phyloP scores from a whole-genome alignment of 169 alveolate species.

The Plasmodium ovale region DNA sequence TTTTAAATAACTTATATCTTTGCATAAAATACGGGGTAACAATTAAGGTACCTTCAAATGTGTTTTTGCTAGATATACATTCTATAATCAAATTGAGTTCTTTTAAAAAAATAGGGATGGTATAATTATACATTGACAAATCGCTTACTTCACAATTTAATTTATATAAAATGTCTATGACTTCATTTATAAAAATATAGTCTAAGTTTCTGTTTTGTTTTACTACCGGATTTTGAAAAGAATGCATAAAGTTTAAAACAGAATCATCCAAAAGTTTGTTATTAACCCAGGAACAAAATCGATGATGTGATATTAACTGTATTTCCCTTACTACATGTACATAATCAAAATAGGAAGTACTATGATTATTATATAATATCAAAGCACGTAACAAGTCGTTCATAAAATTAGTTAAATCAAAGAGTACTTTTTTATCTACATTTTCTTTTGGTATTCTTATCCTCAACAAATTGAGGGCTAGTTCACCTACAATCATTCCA shows the following conservation, averaged over 20 bases:
- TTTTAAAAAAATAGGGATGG: conserved; percentile 55
- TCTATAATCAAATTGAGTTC: conserved; percentile 54
- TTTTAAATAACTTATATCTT: conserved; percentile 70
- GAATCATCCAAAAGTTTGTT: conserved; percentile 27
- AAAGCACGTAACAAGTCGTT: conserved; percentile 19
- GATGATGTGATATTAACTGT: conserved; percentile 35
- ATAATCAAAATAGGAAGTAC: conserved; percentile 1
- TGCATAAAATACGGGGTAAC: conserved; percentile 64
- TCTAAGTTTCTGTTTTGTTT: conserved; percentile 29
- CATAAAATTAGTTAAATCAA: conserved; percentile 16
- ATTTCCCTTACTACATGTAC: conserved; percentile 37
- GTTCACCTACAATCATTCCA: background rate
- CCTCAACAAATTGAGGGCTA: conserved; percentile 45
- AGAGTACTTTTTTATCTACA: conserved; percentile 3
- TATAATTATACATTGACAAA: conserved; percentile 49
- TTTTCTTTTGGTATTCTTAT: conserved; percentile 27
- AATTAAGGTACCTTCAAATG: conserved; percentile 31
- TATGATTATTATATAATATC: conserved; percentile 8
- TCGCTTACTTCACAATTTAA: conserved; percentile 23
- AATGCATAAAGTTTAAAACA: conserved; percentile 22
- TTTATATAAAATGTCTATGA: conserved; percentile 25
- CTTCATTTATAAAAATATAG: conserved; percentile 37
- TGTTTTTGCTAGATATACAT: conserved; percentile 51
- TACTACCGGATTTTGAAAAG: conserved; percentile 16
- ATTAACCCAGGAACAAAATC: conserved; percentile 54